phyloP scores from a whole-genome alignment of 306 rosid species.

The Dalbergia oliveri region DNA sequence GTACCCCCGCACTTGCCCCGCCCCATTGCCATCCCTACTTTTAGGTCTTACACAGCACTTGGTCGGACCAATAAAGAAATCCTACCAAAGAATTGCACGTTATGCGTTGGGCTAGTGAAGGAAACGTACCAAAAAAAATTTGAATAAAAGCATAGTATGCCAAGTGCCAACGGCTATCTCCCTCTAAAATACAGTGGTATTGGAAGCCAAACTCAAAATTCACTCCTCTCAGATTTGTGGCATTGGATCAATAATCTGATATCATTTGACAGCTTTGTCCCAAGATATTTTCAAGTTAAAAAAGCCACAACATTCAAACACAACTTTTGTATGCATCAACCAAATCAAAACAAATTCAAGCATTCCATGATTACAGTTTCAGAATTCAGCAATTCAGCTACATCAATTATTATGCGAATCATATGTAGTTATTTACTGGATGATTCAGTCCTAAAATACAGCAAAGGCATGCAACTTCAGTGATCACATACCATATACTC shows the following conservation, averaged over 20 bases:
- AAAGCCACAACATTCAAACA: constrained; percentile 9
- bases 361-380: background rate
- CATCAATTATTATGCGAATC: constrained; percentile 38
- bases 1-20: no score
- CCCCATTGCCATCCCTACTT: no score
- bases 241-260: constrained; percentile 19
- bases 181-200: background rate
- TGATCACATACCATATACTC: constrained; percentile 26
- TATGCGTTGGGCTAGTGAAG: background rate
- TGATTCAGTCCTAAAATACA: constrained; percentile 38
- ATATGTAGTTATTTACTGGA: constrained; percentile 14
- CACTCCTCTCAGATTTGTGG: background rate
- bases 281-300: constrained; percentile 3
- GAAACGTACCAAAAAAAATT: background rate
- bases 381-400: constrained; percentile 39
- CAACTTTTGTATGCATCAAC: background rate
- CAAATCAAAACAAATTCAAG: constrained; percentile 28
- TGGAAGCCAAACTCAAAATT: constrained; percentile 3
- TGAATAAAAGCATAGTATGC: constrained; percentile 10
- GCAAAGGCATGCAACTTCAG: constrained; percentile 15
- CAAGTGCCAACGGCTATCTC: background rate
- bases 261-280: constrained; percentile 25
- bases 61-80: background rate
- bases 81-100: background rate
- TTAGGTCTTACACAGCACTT: background rate